Base-by-base conservation (phyloP, 2,329 filamentous ascomycete species). In the Cadophora sp. region DNA sequence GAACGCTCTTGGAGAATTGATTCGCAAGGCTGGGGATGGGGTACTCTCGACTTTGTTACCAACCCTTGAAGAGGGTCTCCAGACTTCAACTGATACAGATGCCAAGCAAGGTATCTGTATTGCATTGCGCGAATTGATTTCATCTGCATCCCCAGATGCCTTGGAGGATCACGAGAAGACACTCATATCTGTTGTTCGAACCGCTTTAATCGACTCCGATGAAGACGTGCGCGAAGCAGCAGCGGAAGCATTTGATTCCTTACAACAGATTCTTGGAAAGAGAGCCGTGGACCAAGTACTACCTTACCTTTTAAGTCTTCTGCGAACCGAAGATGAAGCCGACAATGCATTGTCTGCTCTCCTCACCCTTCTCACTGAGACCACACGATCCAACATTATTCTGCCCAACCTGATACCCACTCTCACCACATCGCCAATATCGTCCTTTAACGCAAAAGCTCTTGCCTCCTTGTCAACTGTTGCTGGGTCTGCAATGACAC, bases 61-160 rank as follows among this genome's bases (percentile, higher is more conserved):
- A 34, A 97, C 94, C 40, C 87, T 99, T 60, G 94, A 98, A 78
- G 93, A 97, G 79, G 94, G 95, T 46, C 85, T 99, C 65, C 90
- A 96, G 75, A 92, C 88, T 1, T 94, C 95, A 22, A 95, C 91
- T 43, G 96, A 98, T 80, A 91, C 92, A 48, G 94, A 98, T 81
- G 92, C 95, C 70, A 96, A 93, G 81, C 94, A 99, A 81, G 96
- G 96, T 80, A 99, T 99, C 72, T 98, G 96, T 80, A 93, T 99
- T 78, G 96, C 97, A 46, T 86, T 99, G 71, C 92, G 93, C 75
- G 97, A 99, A 80, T 89, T 99, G 65, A 97, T 99, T 72, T 87
- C 91, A 19, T 95, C 96, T 62, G 94, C 96, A 24, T 92, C 94
- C 5, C 88, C 91, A 34, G 96, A 99, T 69, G 90, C 94, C 46